phyloP scores from a whole-genome alignment of 331 rosid genomes.

The Telfairia occidentalis region DNA sequence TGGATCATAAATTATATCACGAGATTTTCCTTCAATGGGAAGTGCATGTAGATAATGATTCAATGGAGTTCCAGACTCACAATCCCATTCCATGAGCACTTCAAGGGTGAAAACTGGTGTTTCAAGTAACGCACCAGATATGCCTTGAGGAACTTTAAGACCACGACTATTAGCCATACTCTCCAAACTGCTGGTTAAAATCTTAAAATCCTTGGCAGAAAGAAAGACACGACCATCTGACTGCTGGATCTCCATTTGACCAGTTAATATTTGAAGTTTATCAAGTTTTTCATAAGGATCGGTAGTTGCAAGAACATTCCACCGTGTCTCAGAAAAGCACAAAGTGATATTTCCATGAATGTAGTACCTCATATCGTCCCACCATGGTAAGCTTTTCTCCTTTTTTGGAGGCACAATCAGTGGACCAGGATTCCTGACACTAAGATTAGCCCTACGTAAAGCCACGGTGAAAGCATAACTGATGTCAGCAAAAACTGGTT shows the following conservation, averaged over 20 bases:
- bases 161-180: conserved; percentile 79
- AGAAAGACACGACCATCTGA: conserved; percentile 74
- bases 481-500: conserved; percentile 83
- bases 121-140: conserved; percentile 63
- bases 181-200: conserved; percentile 78
- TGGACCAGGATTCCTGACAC: conserved; percentile 47
- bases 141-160: conserved; percentile 61
- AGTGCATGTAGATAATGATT: conserved; percentile 82
- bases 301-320: conserved; percentile 67
- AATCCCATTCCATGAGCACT: conserved; percentile 90
- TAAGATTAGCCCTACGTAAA: conserved; percentile 93
- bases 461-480: conserved; percentile 92
- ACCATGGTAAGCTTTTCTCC: conserved; percentile 95
- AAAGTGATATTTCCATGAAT: conserved; percentile 79
- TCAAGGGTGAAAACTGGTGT: conserved; percentile 72
- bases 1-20: conserved; percentile 76
- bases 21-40: conserved; percentile 72
- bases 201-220: conserved; percentile 68
- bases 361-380: conserved; percentile 98
- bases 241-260: conserved; percentile 76
- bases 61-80: conserved; percentile 83
- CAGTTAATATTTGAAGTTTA: conserved; percentile 60
- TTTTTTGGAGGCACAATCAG: conserved; percentile 58
- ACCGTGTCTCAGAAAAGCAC: conserved; percentile 55
- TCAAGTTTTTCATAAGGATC: conserved; percentile 97